phyloP scores from a whole-genome alignment of 1,139 yeast genomes.

The Zhuliangozyma blackwelliae region DNA sequence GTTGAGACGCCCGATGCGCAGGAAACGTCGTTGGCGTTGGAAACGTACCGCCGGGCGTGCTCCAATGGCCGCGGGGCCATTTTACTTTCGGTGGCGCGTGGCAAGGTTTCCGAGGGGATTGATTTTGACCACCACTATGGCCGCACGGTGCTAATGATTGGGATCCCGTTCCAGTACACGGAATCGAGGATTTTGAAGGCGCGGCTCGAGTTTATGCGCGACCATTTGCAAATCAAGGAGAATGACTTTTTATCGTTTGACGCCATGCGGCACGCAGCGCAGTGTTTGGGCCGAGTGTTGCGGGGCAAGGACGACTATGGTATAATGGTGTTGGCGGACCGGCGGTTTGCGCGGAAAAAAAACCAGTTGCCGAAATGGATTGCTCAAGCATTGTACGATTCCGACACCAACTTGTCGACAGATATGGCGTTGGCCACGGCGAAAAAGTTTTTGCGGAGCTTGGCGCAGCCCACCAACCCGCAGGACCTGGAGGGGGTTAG shows the following conservation, averaged over 20 bases:
- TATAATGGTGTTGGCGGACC: conserved; percentile 94
- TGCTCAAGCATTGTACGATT: conserved; percentile 84
- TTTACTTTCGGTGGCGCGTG: conserved; percentile 94
- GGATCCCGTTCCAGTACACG: conserved; percentile 97
- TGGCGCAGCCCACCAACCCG: conserved; percentile 92
- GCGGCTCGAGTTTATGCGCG: conserved; percentile 86
- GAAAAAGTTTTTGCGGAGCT: conserved; percentile 81
- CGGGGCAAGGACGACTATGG: conserved; percentile 99
- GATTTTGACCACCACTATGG: conserved; percentile 99
- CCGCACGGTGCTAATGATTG: conserved; percentile 95
- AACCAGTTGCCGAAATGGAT: conserved; percentile 96
- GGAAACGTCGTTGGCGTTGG: conserved; percentile 92
- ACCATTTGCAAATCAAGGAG: conserved; percentile 86
- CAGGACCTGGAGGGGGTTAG: conserved; percentile 93
- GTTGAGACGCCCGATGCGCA: conserved; percentile 99
- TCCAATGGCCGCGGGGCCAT: conserved; percentile 98
- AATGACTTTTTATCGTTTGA: conserved; percentile 94
- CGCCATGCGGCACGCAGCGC: conserved; percentile 99
- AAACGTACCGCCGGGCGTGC: conserved; percentile 94
- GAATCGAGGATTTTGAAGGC: conserved; percentile 95
- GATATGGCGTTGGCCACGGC: conserved; percentile 98
- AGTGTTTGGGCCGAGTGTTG: conserved; percentile 92
- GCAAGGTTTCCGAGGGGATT: conserved; percentile 96
- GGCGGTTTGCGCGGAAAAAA: conserved; percentile 83
- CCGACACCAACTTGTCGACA: conserved; percentile 87